Evolutionary conservation across 805 yeast genomes (phyloP).

Genomic region (Candida quercuum): DNA sequence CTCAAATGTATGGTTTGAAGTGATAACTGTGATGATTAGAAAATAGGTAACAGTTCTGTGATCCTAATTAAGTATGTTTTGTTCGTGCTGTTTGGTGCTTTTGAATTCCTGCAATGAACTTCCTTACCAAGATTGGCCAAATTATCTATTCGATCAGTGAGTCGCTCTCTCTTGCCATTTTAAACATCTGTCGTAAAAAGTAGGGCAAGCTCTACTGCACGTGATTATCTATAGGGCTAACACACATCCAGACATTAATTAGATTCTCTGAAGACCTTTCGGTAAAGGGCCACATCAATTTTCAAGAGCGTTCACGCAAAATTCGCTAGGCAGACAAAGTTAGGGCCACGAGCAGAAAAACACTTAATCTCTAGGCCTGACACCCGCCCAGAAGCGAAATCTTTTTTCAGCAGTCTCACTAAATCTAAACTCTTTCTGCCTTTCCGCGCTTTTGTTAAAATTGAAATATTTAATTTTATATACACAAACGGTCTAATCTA

Average conservation of each 20-base stretch:
- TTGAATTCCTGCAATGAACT: no score
- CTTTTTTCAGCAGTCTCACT: slow-evolving; percentile 11
- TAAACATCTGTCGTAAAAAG: no score
- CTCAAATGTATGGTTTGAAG: no score
- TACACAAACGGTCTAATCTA: slow-evolving; percentile 5
- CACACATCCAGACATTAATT: background rate
- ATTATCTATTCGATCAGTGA: slow-evolving; percentile 13
- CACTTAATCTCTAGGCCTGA: background rate
- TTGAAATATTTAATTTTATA: slow-evolving; percentile 19
- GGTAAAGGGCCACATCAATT: background rate
- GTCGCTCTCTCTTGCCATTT: slow-evolving; percentile 6
- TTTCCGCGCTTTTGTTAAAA: slow-evolving; percentile 6
- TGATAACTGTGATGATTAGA: no score
- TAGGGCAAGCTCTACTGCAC: slow-evolving; percentile 1
- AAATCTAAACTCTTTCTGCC: slow-evolving; percentile 9
- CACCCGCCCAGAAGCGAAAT: background rate
- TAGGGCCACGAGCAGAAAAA: background rate
- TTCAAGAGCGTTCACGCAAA: background rate
- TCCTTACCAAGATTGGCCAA: background rate
- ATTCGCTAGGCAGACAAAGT: background rate
- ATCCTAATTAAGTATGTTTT: no score
- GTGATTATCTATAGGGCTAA: background rate
- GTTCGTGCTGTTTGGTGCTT: no score
- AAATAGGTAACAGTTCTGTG: no score
- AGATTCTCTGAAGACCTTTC: background rate